Evolutionary conservation across 441 rosid genomes (phyloP), one percentile per base, ranked within the genome.

Genomic region (Theobroma grandiflorum): DNA sequence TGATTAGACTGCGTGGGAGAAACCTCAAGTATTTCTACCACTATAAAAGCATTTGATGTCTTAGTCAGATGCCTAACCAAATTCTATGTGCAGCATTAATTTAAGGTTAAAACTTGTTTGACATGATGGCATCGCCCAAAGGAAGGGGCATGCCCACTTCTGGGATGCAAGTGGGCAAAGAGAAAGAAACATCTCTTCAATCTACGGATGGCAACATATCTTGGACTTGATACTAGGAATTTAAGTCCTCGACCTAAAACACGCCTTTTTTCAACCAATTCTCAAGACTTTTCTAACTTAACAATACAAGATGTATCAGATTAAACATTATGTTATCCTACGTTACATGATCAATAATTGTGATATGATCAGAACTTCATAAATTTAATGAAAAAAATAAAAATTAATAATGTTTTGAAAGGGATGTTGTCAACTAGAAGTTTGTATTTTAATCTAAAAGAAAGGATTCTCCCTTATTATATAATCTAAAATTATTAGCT

Each of bases 41-140:
- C 70, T 65, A 37, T 9, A 18, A 61, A 65, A 16, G 47, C 70
- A 65, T 65, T 61, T 38, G 45, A 65, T 65, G 70, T 37, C 47
- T 18, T 65, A 6, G 26, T 65, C 47, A 37, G 43, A 20, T 42
- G 49, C 20, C 16, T 26, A 6, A 10, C 35, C 69, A 8, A 38
- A 38, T 15, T 65, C 26, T 8, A 3, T 31, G 42, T 63, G 31
- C 31, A 43, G 18, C 31, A 26, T 26, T 26, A 8, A 5, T 45
- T 42, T 43, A 68, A 45, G 53, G 16, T 10, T 40, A 35, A 53
- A 35, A 26, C 57, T 35, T 35, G 2, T 33, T 72, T 35, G 45
- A 16, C 31, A 72, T 33, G 45, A 33, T 50, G 40, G 26, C 50
- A 35, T 26, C 15, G 15, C 65, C 12, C 14, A 2, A 61, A 10